Evolutionary conservation across 106 monocot species (phyloP).

Genomic region (Dendrobium chrysotoxum): DNA sequence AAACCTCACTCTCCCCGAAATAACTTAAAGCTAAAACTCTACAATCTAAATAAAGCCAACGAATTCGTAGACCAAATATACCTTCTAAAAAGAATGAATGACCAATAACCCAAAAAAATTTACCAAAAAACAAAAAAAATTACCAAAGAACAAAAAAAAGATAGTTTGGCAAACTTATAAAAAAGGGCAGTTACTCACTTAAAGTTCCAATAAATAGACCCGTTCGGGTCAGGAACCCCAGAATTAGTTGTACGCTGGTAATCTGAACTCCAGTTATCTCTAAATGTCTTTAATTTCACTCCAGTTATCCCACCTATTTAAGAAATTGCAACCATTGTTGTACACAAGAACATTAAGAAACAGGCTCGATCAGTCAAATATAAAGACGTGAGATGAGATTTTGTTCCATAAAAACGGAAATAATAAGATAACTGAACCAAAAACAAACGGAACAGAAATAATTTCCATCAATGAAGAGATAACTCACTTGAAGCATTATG

Average conservation of each 20-base stretch:
- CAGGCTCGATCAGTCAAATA: background rate
- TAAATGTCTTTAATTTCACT: slow-evolving; percentile 60
- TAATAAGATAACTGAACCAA: background rate
- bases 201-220: slow-evolving; percentile 85
- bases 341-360: background rate
- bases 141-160: slow-evolving; percentile 3
- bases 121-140: background rate
- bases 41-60: background rate
- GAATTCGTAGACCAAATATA: background rate
- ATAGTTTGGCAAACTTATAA: background rate
- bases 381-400: background rate
- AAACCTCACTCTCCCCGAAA: background rate
- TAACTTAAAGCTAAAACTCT: background rate
- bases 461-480: background rate
- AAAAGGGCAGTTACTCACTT: slow-evolving; percentile 42
- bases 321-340: background rate
- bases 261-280: slow-evolving; percentile 80
- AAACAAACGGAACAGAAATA: background rate
- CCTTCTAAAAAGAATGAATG: background rate
- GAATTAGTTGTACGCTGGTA: slow-evolving; percentile 89
- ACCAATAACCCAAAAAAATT: background rate
- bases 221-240: slow-evolving; percentile 73
- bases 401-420: background rate
- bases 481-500: slow-evolving; percentile 74
- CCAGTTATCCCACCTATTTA: slow-evolving; percentile 81